Percentiles rank a stretch among this genome's conserved stretches.
These are phyloP conservation scores for Penicillium cataractarum DNA, from an alignment of 495 filamentous ascomycete species.

Conservation along the genomic window DNA sequence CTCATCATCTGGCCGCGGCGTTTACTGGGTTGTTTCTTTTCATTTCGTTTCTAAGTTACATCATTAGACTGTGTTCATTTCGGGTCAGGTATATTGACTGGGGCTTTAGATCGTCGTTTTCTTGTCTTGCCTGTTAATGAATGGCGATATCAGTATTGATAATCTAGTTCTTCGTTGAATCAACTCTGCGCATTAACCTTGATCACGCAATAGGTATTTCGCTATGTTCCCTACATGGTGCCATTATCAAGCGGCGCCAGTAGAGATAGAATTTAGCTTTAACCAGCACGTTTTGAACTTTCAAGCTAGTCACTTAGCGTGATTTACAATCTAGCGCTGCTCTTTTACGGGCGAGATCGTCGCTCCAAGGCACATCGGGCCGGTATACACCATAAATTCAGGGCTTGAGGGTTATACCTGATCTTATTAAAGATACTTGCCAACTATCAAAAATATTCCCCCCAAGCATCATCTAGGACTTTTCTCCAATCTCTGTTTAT, in stretches of 20 bases:
- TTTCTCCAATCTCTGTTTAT: not conserved
- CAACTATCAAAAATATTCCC: not conserved
- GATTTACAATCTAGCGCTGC: not conserved
- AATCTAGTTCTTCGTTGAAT: not conserved
- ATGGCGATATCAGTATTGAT: not conserved
- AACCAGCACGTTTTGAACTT: not conserved
- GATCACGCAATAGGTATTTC: not conserved
- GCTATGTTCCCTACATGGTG: not conserved
- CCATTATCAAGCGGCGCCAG: not conserved
- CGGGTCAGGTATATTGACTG: not conserved
- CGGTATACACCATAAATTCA: not conserved
- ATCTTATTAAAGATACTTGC: not conserved
- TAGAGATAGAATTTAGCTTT: not conserved
- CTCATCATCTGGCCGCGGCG: constrained; percentile 2
- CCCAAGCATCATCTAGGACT: not conserved
- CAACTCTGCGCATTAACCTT: too few relatives aligned
- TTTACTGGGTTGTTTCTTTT: not conserved
- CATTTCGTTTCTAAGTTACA: not conserved
- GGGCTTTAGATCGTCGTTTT: not conserved
- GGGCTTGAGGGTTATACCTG: not conserved
- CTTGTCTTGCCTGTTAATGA: not conserved
- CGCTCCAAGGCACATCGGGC: not conserved
- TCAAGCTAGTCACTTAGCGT: not conserved
- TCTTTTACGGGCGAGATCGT: not conserved
- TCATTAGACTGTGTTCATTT: constrained; percentile 6